Evolutionary conservation across 1,284 basidiomycete genomes (phyloP).

Genomic region (Trichosporon coremiiforme): DNA sequence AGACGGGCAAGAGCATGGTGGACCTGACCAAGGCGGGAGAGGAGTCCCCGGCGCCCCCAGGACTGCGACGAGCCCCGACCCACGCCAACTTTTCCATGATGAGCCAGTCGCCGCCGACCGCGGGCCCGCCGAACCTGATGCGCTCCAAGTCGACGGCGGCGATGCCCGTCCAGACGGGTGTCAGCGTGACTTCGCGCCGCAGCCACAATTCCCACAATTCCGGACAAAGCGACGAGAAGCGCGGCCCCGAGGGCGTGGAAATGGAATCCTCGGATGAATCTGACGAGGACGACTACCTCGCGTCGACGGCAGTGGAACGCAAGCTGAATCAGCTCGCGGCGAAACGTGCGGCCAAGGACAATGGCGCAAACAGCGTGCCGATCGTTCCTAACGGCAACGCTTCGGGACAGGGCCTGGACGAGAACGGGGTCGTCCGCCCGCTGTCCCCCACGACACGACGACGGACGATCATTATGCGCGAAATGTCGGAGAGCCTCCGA

Average conservation of each 20-base stretch:
- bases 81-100: slow-evolving; percentile 40
- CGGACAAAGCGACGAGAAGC: slow-evolving; percentile 23
- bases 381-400: slow-evolving; percentile 4
- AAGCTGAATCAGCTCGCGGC: slow-evolving; percentile 46
- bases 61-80: slow-evolving; percentile 42
- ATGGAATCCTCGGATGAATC: slow-evolving; percentile 46
- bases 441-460: slow-evolving; percentile 47
- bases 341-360: slow-evolving; percentile 33
- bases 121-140: slow-evolving; percentile 37
- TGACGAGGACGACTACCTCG: slow-evolving; percentile 46
- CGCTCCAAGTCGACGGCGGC: slow-evolving; percentile 52
- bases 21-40: slow-evolving; percentile 35
- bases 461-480: slow-evolving; percentile 51
- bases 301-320: slow-evolving; percentile 42
- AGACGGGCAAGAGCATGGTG: slow-evolving; percentile 51
- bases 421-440: slow-evolving; percentile 41
- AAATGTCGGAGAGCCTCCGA: slow-evolving; percentile 53
- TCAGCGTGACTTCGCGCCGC: slow-evolving; percentile 43
- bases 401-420: slow-evolving; percentile 31
- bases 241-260: slow-evolving; percentile 33
- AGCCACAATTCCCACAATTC: slow-evolving; percentile 19
- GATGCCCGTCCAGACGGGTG: slow-evolving; percentile 50
- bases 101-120: slow-evolving; percentile 33
- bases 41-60: slow-evolving; percentile 9
- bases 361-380: not conserved